These are phyloP conservation scores for Entrophospora sp. DNA, from an alignment of 192 early-diverging fungal genomes.

Conservation along the genomic window DNA sequence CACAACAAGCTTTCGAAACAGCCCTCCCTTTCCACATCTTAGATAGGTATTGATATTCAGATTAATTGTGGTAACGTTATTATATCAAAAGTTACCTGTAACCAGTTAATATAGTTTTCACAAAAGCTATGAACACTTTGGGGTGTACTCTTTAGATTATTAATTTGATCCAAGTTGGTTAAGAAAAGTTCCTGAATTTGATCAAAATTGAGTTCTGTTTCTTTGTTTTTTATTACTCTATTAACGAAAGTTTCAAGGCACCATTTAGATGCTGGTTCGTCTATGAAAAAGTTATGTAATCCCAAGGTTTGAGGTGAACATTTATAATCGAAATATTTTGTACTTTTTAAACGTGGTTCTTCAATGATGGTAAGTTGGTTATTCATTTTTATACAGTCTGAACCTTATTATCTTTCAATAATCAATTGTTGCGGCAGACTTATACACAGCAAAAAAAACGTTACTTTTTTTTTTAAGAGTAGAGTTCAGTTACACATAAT, in stretches of 20 bases:
- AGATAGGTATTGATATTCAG: background rate
- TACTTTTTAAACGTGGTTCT: background rate
- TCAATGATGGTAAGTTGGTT: no score
- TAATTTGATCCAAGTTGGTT: background rate
- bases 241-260: slow-evolving; percentile 2
- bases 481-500: no score
- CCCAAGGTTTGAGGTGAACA: background rate
- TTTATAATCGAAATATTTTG: slow-evolving; percentile 3
- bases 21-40: background rate
- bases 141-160: background rate
- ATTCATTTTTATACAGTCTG: no score
- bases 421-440: no score
- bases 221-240: background rate
- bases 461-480: no score
- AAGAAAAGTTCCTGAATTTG: background rate
- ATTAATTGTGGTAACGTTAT: background rate
- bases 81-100: background rate
- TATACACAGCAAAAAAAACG: no score
- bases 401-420: no score
- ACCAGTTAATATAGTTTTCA: background rate
- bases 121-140: background rate
- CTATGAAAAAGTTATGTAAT: slow-evolving; percentile 4
- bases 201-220: background rate
- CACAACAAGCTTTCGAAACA: background rate
- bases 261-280: background rate